These are phyloP conservation scores for Cytidiella melzeri DNA, from an alignment of 768 basidiomycete genomes.

Conservation along the genomic window DNA sequence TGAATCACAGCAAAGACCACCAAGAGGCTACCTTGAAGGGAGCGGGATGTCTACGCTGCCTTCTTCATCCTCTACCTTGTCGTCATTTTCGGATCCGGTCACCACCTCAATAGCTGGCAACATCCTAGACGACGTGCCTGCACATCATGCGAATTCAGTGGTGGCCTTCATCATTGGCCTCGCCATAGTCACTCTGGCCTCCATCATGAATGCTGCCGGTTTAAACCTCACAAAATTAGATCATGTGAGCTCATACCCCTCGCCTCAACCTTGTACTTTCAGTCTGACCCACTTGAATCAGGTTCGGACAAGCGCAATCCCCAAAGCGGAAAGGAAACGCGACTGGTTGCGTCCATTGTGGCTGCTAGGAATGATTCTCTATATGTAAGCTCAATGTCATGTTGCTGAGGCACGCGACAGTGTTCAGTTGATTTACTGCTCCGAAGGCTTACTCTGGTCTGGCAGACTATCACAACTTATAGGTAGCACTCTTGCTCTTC, in stretches of 20 bases:
- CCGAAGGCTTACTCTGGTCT: not conserved
- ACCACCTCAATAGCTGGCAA: not conserved
- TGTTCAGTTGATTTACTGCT: too few species aligned
- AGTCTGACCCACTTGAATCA: constrained; percentile 19
- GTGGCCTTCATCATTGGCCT: constrained; percentile 81
- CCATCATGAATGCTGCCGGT: constrained; percentile 87
- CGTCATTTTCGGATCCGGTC: not conserved
- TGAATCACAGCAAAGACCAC: too few species aligned
- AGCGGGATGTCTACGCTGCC: not conserved
- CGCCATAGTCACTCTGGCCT: constrained; percentile 75
- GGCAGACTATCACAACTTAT: constrained; percentile 75
- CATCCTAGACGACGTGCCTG: constrained; percentile 21
- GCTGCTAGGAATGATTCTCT: constrained; percentile 90
- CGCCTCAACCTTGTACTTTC: not conserved
- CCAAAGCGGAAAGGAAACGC: constrained; percentile 63
- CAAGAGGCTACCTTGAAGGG: too few species aligned
- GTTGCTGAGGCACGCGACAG: too few species aligned
- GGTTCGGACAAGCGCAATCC: constrained; percentile 71
- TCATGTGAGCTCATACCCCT: constrained; percentile 50
- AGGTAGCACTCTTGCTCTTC: constrained; percentile 80
- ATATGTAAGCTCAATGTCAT: constrained; percentile 55
- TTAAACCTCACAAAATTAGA: constrained; percentile 93
- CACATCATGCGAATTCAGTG: constrained; percentile 48
- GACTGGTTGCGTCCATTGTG: constrained; percentile 86
- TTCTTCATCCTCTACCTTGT: not conserved